Percentiles rank a stretch among this genome's conserved stretches.
Conservation (phyloP, 1,284 basidiomycete species). For the Macrocystidia cucumis region DNA sequence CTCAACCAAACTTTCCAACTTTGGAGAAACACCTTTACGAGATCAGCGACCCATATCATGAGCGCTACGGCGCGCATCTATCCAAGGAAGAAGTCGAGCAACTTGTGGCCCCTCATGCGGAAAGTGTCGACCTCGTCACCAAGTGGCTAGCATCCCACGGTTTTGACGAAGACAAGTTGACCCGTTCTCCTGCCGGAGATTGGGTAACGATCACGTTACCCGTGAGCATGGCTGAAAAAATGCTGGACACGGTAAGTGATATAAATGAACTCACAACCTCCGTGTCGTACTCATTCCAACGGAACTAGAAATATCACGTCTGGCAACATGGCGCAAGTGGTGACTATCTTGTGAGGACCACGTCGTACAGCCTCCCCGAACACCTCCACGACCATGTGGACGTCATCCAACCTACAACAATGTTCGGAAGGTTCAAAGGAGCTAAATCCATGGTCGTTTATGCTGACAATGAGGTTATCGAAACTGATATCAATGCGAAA, state of each 20-base stretch:
- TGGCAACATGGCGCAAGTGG: slow-evolving; percentile 50
- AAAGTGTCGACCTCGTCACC: slow-evolving; percentile 45
- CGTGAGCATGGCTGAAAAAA: slow-evolving; percentile 52
- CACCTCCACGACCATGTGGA: slow-evolving; percentile 58
- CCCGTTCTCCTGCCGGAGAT: slow-evolving; percentile 55
- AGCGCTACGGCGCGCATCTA: slow-evolving; percentile 62
- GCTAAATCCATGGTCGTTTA: slow-evolving; percentile 32
- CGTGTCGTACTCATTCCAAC: too few relatives aligned
- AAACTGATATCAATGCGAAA: slow-evolving; percentile 7
- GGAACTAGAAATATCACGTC: slow-evolving; percentile 55
- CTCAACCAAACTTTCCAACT: slow-evolving; percentile 49
- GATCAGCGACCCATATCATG: slow-evolving; percentile 55
- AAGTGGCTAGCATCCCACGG: slow-evolving; percentile 57
- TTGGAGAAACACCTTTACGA: slow-evolving; percentile 60
- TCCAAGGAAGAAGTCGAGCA: slow-evolving; percentile 56
- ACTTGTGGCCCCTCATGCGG: slow-evolving; percentile 48
- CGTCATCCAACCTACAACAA: slow-evolving; percentile 67
- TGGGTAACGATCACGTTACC: slow-evolving; percentile 61
- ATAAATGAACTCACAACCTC: too few relatives aligned
- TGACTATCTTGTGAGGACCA: slow-evolving; percentile 56
- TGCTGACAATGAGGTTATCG: neutral
- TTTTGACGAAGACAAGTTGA: slow-evolving; percentile 34
- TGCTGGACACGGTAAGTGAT: slow-evolving; percentile 62
- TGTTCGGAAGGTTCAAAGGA: slow-evolving; percentile 48
- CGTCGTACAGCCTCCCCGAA: slow-evolving; percentile 60